Percentiles rank a stretch among this genome's conserved stretches.
Evolutionary conservation across 2,329 filamentous ascomycete species (phyloP).

Genomic region (Talaromyces sp.): DNA sequence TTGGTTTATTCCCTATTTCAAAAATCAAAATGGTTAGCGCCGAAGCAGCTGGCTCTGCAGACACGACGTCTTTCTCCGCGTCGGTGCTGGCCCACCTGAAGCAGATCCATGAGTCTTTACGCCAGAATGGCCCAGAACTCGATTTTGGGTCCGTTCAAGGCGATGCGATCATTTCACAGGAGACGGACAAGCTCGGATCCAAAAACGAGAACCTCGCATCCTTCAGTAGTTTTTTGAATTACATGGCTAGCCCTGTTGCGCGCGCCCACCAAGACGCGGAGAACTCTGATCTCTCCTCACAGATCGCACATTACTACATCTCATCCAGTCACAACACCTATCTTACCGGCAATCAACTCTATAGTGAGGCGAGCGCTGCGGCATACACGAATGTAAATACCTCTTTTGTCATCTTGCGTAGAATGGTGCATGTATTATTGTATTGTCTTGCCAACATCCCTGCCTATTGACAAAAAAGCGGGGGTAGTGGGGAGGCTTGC

Average conservation of each 20-base stretch:
- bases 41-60: not conserved
- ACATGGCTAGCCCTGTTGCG: slow-evolving; percentile 44
- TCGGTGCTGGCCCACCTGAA: slow-evolving; percentile 31
- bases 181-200: not conserved
- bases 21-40: not conserved
- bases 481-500: not conserved
- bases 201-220: slow-evolving; percentile 20
- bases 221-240: slow-evolving; percentile 43
- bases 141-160: slow-evolving; percentile 24
- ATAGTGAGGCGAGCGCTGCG: slow-evolving; percentile 69
- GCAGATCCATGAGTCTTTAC: slow-evolving; percentile 29
- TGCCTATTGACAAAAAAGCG: not conserved
- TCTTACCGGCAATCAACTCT: slow-evolving; percentile 78
- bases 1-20: not conserved
- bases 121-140: slow-evolving; percentile 14
- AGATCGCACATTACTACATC: slow-evolving; percentile 87
- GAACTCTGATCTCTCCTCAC: slow-evolving; percentile 58
- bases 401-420: not conserved
- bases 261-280: slow-evolving; percentile 38
- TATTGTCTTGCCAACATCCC: slow-evolving; percentile 3
- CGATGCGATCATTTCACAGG: not conserved
- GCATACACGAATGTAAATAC: slow-evolving; percentile 66
- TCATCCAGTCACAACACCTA: slow-evolving; percentile 96
- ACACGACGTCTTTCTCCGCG: slow-evolving; percentile 21
- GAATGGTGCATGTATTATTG: not conserved